Evolutionary conservation across 225 moss, liverwort and hornwort species (phyloP).

Genomic region (Antitrichia curtipendula): DNA sequence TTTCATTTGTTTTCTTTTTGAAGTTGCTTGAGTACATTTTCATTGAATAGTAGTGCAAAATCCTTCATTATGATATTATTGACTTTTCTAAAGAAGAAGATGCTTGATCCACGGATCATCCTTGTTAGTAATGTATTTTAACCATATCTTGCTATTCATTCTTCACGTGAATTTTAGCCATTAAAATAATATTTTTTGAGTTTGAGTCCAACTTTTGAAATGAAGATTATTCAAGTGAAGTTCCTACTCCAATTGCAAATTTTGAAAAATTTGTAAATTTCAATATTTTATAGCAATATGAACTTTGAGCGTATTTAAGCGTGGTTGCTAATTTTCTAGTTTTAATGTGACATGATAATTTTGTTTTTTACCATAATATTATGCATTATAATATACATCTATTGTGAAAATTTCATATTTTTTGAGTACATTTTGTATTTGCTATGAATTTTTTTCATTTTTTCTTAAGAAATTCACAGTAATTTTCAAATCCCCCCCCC

Average conservation of each 20-base stretch:
- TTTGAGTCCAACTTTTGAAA: accelerated
- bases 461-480: background rate
- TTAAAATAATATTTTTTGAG: background rate
- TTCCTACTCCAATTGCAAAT: background rate
- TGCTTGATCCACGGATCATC: background rate
- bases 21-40: background rate
- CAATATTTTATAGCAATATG: background rate
- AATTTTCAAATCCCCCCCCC: background rate
- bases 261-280: background rate
- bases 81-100: background rate
- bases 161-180: background rate
- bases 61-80: accelerated
- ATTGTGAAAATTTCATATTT: background rate
- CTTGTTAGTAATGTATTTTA: background rate
- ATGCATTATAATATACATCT: background rate
- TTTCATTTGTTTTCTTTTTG: background rate
- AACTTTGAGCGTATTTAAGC: accelerated
- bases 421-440: background rate
- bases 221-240: accelerated
- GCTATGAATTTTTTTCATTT: background rate
- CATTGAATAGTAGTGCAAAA: background rate
- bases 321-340: background rate
- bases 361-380: background rate
- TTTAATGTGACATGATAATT: accelerated
- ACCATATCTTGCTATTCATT: background rate